Base-by-base conservation (phyloP, 371 early-diverging fungal species). In the Amoeboaphelidium protococcarum region DNA sequence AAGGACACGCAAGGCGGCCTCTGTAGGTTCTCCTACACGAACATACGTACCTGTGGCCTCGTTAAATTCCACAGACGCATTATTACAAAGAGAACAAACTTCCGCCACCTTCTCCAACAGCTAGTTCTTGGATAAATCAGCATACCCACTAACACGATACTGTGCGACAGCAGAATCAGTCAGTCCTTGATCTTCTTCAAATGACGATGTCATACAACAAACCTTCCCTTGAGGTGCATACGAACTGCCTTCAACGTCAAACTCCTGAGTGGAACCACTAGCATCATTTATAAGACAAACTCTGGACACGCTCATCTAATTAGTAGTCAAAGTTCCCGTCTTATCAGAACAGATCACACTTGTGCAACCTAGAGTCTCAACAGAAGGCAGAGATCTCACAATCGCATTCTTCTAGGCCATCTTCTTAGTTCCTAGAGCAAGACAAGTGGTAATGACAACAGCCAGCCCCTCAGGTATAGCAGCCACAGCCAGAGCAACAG, bases 391-490 rank as follows among this genome's bases (percentile, higher is more conserved):
- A 47, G 76, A 74, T 26, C 92, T 73, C 19, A 94, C 91, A 54
- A 97, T 88, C n/a, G 92, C 95, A 49, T 85, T 80, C 61, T 85
- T 75, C 46, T 74, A 72, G 44, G 95, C 92, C 96, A 97, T 91
- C 61, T 81, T 80, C 58, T 83, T 80, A 45, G 94, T 88, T 45
- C 91, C 95, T 40, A 91, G 69, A 25, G 94, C 91, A 47, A 96
- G 69, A 58, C 91, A 91, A 40, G 91, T 88, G 23, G 95, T 91
- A 50, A 95, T 92, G 47, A 92, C 86, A 43, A 89, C 91, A 16
- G 90, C 83, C 31, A 97, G 62, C 47, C 98, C 98, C 71, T 97
- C 96, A 46, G 98, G 98, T 54, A 97, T 94, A 45, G 94, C 95
- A 43, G 96, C 94, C n/a, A 96, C 95, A 42, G 97, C 96, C 50